These are phyloP conservation scores for Apostasia ramifera DNA, from an alignment of 106 monocot species.

Conservation along the genomic window DNA sequence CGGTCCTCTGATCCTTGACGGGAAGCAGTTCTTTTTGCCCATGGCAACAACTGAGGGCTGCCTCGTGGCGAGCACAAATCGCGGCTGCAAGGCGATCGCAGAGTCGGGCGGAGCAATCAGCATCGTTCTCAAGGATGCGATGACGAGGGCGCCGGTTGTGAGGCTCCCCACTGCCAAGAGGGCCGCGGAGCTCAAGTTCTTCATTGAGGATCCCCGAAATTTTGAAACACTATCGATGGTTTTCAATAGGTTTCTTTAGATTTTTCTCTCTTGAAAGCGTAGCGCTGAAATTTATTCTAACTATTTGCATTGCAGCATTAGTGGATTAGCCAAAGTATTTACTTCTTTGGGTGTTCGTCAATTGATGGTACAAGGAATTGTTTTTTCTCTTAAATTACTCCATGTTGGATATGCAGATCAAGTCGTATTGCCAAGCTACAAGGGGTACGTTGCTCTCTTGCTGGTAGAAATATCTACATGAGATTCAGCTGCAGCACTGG, in stretches of 20 bases:
- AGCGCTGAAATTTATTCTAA: not conserved
- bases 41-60: constrained; percentile 97
- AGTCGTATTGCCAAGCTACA: constrained; percentile 82
- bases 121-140: constrained; percentile 59
- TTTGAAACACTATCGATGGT: constrained; percentile 54
- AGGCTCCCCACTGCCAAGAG: constrained; percentile 50
- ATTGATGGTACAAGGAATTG: not conserved
- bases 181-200: constrained; percentile 70
- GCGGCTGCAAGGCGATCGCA: constrained; percentile 79
- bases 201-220: constrained; percentile 50
- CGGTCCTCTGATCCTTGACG: constrained; percentile 67
- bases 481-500: constrained; percentile 79
- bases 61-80: constrained; percentile 78
- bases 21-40: constrained; percentile 49
- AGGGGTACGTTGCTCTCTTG: constrained; percentile 55
- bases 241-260: constrained; percentile 50
- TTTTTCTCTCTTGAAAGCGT: not conserved
- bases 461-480: constrained; percentile 80
- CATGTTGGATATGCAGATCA: constrained; percentile 29
- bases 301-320: too few species aligned
- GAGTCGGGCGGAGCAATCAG: constrained; percentile 68
- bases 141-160: constrained; percentile 80
- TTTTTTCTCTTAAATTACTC: not conserved
- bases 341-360: not conserved
- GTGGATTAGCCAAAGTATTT: too few species aligned